A percentile compares a stretch with the other conserved stretches of the same genome.
Evolutionary conservation across 495 filamentous ascomycete genomes (phyloP).

Genomic region (Aspergillus affinis): DNA sequence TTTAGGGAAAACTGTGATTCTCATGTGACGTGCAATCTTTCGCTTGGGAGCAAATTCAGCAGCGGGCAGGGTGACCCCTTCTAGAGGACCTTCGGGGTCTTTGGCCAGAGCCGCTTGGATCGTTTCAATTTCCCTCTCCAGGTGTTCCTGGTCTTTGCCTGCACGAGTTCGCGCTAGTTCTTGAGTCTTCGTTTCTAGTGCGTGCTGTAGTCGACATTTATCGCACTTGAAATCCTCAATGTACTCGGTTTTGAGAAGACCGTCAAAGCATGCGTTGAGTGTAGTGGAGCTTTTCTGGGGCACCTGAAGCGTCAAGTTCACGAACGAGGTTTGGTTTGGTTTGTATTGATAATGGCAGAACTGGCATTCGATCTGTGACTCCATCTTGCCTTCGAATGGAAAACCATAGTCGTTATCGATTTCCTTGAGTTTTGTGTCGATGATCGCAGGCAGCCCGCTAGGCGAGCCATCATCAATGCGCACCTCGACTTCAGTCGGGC

Average conservation of each 20-base stretch:
- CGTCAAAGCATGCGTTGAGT: conserved; percentile 80
- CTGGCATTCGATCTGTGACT: conserved; percentile 91
- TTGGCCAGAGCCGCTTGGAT: conserved; percentile 62
- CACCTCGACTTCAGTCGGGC: conserved; percentile 37
- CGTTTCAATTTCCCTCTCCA: conserved; percentile 55
- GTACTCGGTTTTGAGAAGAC: conserved; percentile 88
- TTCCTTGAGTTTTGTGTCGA: conserved; percentile 44
- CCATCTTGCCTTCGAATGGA: conserved; percentile 79
- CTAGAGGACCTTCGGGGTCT: conserved; percentile 75
- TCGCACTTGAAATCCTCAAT: conserved; percentile 98
- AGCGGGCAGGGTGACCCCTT: conserved; percentile 74
- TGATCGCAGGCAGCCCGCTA: conserved; percentile 41
- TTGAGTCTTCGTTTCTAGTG: conserved; percentile 52
- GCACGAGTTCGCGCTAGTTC: conserved; percentile 48
- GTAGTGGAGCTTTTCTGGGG: conserved; percentile 71
- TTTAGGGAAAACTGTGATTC: conserved; percentile 82
- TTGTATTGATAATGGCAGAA: conserved; percentile 87
- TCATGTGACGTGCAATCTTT: conserved; percentile 80
- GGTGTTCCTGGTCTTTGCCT: conserved; percentile 46
- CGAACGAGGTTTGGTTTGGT: conserved; percentile 78
- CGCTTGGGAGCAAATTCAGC: conserved; percentile 71
- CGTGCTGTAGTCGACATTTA: conserved; percentile 82
- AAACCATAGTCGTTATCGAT: conserved; percentile 69
- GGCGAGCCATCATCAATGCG: conserved; percentile 43
- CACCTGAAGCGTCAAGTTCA: conserved; percentile 88